Conservation (phyloP, 75 land plant genomes). For the Larix kaempferi region DNA sequence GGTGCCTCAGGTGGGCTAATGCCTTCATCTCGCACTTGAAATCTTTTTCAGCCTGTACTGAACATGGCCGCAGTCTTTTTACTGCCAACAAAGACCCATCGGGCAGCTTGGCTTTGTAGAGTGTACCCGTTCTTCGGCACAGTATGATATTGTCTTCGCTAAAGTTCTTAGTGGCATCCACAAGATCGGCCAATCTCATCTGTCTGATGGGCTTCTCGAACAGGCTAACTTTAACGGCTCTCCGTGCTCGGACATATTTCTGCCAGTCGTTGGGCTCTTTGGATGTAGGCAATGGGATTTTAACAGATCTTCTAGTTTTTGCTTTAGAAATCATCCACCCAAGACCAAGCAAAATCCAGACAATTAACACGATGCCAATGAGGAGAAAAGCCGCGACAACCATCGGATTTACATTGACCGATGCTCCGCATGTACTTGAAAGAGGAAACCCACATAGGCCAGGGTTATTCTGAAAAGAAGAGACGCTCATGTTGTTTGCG, state of each 20-base stretch:
- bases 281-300: not conserved
- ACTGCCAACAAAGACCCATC: slow-evolving; percentile 75
- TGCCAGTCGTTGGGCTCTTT: not conserved
- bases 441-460: not conserved
- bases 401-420: not conserved
- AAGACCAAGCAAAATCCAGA: not conserved
- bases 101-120: slow-evolving; percentile 67
- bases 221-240: slow-evolving; percentile 42
- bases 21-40: slow-evolving; percentile 81
- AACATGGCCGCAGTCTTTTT: slow-evolving; percentile 63
- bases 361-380: not conserved
- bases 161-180: slow-evolving; percentile 77
- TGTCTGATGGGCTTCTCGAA: slow-evolving; percentile 80
- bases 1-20: slow-evolving; percentile 59
- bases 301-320: not conserved
- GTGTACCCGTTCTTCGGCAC: slow-evolving; percentile 63
- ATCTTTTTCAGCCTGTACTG: slow-evolving; percentile 57
- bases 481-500: slow-evolving; percentile 21
- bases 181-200: slow-evolving; percentile 67
- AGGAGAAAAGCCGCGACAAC: not conserved
- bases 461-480: not conserved
- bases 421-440: not conserved
- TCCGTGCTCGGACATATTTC: not conserved
- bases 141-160: slow-evolving; percentile 59
- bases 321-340: not conserved